Percentiles rank a stretch among this genome's conserved stretches.
Conservation (phyloP, 257 asterid genomes). For the Lantana camara region DNA sequence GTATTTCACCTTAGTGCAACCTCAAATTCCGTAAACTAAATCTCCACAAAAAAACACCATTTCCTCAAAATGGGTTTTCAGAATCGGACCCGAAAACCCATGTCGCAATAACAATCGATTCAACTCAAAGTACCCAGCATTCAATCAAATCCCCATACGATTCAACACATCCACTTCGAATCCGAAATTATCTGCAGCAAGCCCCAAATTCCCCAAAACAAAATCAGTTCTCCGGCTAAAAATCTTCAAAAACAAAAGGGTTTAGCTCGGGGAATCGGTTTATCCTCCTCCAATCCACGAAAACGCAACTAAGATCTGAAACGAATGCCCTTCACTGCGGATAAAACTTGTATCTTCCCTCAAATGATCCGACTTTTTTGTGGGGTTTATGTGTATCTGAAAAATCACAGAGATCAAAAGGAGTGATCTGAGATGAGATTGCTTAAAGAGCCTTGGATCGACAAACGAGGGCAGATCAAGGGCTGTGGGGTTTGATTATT, state of each 20-base stretch:
- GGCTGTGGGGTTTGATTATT: conserved; percentile 14
- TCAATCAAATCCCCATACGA: conserved; percentile 19
- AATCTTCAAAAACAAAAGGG: conserved; percentile 11
- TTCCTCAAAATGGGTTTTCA: conserved; percentile 17
- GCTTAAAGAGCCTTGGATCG: conserved; percentile 18
- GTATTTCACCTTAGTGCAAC: conserved; percentile 19
- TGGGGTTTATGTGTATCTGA: conserved; percentile 9
- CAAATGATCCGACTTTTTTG: conserved; percentile 5
- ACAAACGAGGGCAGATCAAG: neutral
- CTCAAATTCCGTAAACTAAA: conserved; percentile 35
- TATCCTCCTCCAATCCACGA: conserved; percentile 24
- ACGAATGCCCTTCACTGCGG: neutral
- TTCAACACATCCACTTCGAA: conserved; percentile 18
- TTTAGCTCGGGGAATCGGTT: conserved; percentile 4
- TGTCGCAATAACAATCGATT: conserved; percentile 25
- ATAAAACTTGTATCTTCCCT: conserved; percentile 11
- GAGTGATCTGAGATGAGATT: conserved; percentile 30
- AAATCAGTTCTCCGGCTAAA: conserved; percentile 16
- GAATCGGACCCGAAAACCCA: conserved; percentile 21
- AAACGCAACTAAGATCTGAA: conserved; percentile 26
- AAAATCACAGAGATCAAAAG: conserved; percentile 16
- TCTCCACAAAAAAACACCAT: conserved; percentile 18
- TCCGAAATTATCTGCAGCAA: conserved; percentile 3
- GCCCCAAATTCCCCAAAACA: conserved; percentile 7
- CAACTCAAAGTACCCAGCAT: conserved; percentile 20